Base-by-base conservation (phyloP, 2,329 filamentous ascomycete species). In the Fusarium dlaminii region DNA sequence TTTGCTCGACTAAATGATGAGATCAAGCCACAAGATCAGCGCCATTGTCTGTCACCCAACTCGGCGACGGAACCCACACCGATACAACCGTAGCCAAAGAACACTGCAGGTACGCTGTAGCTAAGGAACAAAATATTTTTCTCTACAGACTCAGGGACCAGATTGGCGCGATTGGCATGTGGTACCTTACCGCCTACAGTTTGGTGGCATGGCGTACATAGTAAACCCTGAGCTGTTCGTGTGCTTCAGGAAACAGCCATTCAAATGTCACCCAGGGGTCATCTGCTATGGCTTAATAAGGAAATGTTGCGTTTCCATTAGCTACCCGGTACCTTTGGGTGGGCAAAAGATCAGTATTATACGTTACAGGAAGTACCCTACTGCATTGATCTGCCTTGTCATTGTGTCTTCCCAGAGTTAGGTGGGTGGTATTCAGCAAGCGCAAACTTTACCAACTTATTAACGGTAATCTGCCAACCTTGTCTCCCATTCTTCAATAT, bases 311-410 rank as follows among this genome's bases (percentile, higher is more conserved):
- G 37, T 30, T 71, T 46, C 27, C 22, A 61, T 70, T 65, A 63
- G 54, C 39, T 68, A 37, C 51, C 14, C 27, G 20, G 51, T 40
- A 55, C 51, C 24, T 22, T 22, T 29, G 20, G 18, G 18, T 37
- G 24, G 14, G 20, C 20, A 24, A 46, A 57, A 63, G 61, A 66
- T 67, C 66, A 48, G 40, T 49, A 43, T 13, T 24, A 18, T 36
- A 32, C 60, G 22, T 30, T 49, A 49, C 36, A 15, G 36, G 27
- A 74, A 46, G 73, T 66, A 72, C 70, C 68, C 73, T 75, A 65
- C 65, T 74, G 62, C 70, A 73, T 71, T 68, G 70, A 73, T 74
- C 66, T 71, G 69, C 77, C 77, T 68, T 79, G 77, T 56, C 69
- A 65, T 57, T 62, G 66, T 72, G 63, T 74, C 67, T 63, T 57